phyloP scores from a whole-genome alignment of 2,329 filamentous ascomycete species.

The Alternaria infectoria region DNA sequence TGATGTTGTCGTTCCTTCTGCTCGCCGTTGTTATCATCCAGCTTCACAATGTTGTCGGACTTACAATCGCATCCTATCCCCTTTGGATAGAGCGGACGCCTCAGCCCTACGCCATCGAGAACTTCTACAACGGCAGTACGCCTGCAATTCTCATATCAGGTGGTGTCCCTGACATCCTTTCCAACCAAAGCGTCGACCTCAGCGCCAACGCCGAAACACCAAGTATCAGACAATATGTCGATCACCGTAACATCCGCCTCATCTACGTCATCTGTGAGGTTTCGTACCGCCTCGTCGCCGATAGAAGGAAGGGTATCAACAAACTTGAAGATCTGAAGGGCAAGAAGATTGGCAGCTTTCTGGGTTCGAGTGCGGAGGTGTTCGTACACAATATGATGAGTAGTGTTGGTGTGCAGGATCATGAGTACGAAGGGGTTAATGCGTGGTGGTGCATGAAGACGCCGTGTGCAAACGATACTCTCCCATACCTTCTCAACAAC shows the following conservation, averaged over 20 bases:
- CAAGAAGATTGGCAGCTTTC: conserved; percentile 32
- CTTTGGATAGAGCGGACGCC: conserved; percentile 37
- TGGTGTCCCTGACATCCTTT: conserved; percentile 29
- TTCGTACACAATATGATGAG: conserved; percentile 30
- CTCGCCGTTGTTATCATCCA: not conserved
- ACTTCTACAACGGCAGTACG: not conserved
- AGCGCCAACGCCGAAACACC: conserved; percentile 40
- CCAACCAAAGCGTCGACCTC: conserved; percentile 29
- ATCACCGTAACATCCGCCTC: conserved; percentile 32
- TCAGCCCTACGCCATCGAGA: conserved; percentile 31
- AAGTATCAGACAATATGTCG: conserved; percentile 30
- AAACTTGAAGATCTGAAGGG: conserved; percentile 30
- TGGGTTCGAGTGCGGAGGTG: conserved; percentile 18
- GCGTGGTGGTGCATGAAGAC: conserved; percentile 29
- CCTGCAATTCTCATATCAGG: not conserved
- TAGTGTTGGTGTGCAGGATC: conserved; percentile 21
- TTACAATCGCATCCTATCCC: conserved; percentile 24
- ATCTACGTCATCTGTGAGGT: conserved; percentile 40
- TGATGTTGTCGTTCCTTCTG: not conserved
- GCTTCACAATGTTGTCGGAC: not conserved
- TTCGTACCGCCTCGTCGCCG: conserved; percentile 33
- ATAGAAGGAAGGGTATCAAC: conserved; percentile 21
- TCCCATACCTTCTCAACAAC: conserved; percentile 22
- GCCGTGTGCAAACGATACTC: conserved; percentile 26
- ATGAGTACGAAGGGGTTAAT: conserved; percentile 22